Conservation (phyloP, 106 monocot genomes). For the Narthecium ossifragum region DNA sequence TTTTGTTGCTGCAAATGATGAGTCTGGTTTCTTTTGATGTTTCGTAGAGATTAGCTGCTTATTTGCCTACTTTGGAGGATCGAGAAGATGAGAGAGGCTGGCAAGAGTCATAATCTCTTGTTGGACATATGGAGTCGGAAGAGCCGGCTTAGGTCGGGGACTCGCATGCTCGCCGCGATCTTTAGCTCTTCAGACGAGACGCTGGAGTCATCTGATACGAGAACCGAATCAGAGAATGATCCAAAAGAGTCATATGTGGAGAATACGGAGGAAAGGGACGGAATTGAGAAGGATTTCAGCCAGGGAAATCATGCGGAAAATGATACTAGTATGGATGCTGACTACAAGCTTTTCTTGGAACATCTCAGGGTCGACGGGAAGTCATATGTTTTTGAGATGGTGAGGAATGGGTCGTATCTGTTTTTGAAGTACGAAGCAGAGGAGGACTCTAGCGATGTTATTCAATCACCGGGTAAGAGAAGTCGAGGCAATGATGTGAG, state of each 20-base stretch:
- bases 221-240: background rate
- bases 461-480: background rate
- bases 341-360: conserved; percentile 32
- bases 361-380: conserved; percentile 25
- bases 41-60: no score
- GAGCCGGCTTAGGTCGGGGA: conserved; percentile 5
- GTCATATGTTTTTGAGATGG: conserved; percentile 25
- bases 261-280: no score
- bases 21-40: background rate
- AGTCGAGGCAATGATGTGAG: background rate
- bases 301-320: background rate
- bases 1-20: background rate
- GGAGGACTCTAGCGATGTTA: conserved; percentile 7
- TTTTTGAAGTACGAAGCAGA: conserved; percentile 30
- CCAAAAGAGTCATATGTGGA: background rate
- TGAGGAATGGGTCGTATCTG: background rate
- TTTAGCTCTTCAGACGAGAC: background rate
- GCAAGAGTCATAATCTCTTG: background rate
- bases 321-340: conserved; percentile 9
- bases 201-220: background rate
- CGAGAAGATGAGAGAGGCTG: background rate
- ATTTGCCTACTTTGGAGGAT: no score
- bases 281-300: background rate
- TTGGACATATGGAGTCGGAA: conserved; percentile 2
- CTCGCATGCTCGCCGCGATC: background rate